Percentiles rank a stretch among this genome's conserved stretches.
Evolutionary conservation across 495 filamentous ascomycete genomes (phyloP).

Genomic region (Friedmanniomyces endolithicus): DNA sequence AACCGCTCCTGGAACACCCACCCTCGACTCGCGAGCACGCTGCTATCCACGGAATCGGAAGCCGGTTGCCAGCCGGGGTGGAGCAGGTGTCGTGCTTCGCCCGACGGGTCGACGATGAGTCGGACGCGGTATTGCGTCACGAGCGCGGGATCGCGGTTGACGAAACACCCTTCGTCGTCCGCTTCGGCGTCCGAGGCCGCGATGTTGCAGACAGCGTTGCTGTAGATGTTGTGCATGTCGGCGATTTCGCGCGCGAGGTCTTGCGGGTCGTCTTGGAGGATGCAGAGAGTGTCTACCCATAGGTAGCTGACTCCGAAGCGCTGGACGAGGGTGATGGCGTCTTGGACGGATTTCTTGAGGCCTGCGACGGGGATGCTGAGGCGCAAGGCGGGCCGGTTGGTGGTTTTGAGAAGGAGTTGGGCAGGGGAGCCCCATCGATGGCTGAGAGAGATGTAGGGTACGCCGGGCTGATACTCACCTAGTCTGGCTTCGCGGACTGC

Average conservation of each 20-base stretch:
- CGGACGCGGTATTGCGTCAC: neutral
- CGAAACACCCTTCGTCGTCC: neutral
- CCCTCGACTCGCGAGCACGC: constrained; percentile 4
- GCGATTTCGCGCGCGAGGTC: constrained; percentile 1
- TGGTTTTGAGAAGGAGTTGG: neutral
- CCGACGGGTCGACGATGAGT: neutral
- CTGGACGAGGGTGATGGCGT: neutral
- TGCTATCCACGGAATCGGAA: neutral
- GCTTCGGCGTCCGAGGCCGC: neutral
- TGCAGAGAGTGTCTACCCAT: constrained; percentile 8
- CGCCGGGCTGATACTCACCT: neutral
- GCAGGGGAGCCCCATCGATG: neutral
- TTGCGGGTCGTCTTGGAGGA: constrained; percentile 1
- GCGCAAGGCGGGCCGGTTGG: neutral
- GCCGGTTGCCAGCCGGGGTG: neutral
- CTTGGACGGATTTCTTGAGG: neutral
- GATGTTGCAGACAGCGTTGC: neutral
- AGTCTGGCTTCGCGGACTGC: neutral
- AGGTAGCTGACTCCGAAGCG: constrained; percentile 1
- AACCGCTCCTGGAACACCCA: constrained; percentile 23
- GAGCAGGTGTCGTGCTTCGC: neutral
- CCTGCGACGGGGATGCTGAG: neutral
- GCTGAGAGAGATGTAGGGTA: neutral
- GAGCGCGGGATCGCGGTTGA: neutral
- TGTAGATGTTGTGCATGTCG: constrained; percentile 1